A percentile compares a stretch with the other conserved stretches of the same genome.
phyloP scores from a whole-genome alignment of 2,329 filamentous ascomycete genomes.

The Teratosphaeria viscida region DNA sequence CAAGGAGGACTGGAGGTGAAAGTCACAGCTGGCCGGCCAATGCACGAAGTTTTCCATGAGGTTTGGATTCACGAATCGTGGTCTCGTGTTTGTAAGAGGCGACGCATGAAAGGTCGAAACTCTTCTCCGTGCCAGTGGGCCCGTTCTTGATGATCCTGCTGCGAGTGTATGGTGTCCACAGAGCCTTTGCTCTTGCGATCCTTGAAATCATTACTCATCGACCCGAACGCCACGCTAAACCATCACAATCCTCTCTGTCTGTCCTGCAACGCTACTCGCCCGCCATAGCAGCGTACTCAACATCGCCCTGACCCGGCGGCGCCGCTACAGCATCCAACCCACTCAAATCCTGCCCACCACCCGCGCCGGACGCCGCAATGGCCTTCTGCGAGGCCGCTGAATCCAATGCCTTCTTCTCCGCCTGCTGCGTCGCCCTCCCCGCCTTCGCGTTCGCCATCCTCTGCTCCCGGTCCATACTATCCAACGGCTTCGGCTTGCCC shows the following conservation, averaged over 20 bases:
- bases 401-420: slow-evolving; percentile 10
- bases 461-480: slow-evolving; percentile 82
- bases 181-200: neutral
- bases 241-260: neutral
- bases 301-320: slow-evolving; percentile 67
- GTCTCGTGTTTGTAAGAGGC: no score
- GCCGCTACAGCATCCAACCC: slow-evolving; percentile 51
- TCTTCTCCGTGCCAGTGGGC: no score
- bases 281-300: slow-evolving; percentile 74
- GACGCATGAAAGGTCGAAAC: no score
- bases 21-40: no score
- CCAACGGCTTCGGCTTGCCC: slow-evolving; percentile 85
- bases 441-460: slow-evolving; percentile 71
- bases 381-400: slow-evolving; percentile 16
- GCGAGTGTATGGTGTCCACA: neutral
- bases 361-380: slow-evolving; percentile 31
- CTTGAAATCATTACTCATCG: neutral
- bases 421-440: slow-evolving; percentile 46
- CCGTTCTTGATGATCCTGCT: no score
- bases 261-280: slow-evolving; percentile 25
- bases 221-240: neutral
- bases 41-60: no score
- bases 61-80: no score
- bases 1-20: no score
- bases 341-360: slow-evolving; percentile 34